Conservation (phyloP, 176 grass and related monocot genomes). For the Rhynchospora pubera region DNA sequence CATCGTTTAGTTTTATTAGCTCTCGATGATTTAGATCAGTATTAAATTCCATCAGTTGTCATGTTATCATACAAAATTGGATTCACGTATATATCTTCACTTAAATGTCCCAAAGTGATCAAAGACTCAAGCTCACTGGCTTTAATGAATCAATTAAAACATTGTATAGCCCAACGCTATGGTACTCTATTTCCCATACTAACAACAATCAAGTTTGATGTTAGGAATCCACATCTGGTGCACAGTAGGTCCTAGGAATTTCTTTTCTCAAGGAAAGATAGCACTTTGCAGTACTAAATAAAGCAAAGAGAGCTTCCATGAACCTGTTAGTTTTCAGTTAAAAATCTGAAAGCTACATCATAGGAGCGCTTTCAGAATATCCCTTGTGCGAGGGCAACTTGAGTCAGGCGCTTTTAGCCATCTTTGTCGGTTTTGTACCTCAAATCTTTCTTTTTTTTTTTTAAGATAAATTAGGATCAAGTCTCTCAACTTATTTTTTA, state of each 20-base stretch:
- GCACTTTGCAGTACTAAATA: neutral
- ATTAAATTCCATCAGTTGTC: too few relatives aligned
- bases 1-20: too few relatives aligned
- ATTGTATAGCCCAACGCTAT: neutral
- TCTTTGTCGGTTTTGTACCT: neutral
- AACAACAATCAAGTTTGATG: neutral
- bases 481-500: too few relatives aligned
- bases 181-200: neutral
- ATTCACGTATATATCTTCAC: too few relatives aligned
- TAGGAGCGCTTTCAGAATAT: constrained; percentile 6
- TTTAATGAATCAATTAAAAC: neutral
- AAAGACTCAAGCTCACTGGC: neutral
- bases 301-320: neutral
- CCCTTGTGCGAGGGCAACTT: neutral
- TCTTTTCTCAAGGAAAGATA: neutral
- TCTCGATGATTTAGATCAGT: too few relatives aligned
- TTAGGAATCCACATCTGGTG: neutral
- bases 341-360: neutral
- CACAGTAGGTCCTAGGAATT: neutral
- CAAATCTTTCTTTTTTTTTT: too few relatives aligned
- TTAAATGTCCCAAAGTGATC: neutral
- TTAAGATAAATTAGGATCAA: too few relatives aligned
- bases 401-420: neutral
- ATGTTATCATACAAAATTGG: too few relatives aligned
- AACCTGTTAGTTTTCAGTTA: neutral